Base-by-base conservation (phyloP, 441 rosid species). In the Populus tomentosa region DNA sequence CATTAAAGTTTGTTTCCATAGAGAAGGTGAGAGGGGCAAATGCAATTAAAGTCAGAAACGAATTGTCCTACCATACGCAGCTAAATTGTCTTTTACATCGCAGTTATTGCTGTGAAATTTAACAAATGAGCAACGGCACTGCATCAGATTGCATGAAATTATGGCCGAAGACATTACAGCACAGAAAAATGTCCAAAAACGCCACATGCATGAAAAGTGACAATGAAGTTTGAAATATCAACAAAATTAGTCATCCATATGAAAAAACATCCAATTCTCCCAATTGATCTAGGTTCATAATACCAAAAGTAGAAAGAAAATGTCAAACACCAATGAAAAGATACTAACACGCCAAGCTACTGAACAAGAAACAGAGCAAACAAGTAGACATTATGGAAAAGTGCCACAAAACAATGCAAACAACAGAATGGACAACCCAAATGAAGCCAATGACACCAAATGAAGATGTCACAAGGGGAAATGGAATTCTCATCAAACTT, bases 181-280 rank as follows among this genome's bases (percentile, higher is more conserved):
- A 26, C 26, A 26, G 26, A 1, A 26, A 26, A 26, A 26, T 26
- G 26, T 26, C 26, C 26, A 26, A 30, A 30, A 63, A 23, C 56
- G 1, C 20, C 56, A 1, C 56, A 3, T 50, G 4, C 56, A 50
- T 3, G 24, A 33, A 56, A 67, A 77, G 1, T 35, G 38, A 65
- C 18, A 33, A 16, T 11, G 1, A 42, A 32, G 10, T 71, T 56
- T 62, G 59, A 33, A 77, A 69, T 33, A 77, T 73, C 32, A 73
- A 64, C 88, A 85, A 77, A 82, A 80, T 74, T 62, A 77, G 76
- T 66, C 74, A 72, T 20, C 75, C 50, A 81, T 77, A 80, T 70
- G 71, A 64, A 28, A 71, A 53, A 66, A 70, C 75, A 72, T 75
- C 69, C 59, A 67, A 76, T 35, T 80, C 70, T 77, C 77, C 78